Conservation (phyloP, 2,329 filamentous ascomycete genomes). For the Penicillium sclerotiorum region DNA sequence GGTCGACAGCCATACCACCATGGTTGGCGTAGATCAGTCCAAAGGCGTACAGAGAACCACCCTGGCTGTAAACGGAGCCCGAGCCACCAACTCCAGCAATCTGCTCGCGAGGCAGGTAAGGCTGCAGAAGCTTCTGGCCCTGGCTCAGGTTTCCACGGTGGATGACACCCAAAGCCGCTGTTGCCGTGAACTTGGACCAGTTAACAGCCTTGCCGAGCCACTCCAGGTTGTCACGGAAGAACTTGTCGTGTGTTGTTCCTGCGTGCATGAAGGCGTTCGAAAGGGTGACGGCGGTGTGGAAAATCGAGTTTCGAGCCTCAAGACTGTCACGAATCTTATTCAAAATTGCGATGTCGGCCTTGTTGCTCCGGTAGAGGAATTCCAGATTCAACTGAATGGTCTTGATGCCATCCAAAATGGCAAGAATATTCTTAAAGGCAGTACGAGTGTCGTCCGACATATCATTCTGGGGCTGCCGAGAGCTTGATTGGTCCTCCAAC, state of each 20-base stretch:
- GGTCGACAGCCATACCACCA: constrained; percentile 73
- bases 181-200: constrained; percentile 99
- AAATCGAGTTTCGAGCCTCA: constrained; percentile 95
- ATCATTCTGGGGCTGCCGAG: constrained; percentile 44
- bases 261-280: constrained; percentile 99
- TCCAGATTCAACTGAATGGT: constrained; percentile 94
- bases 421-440: constrained; percentile 59
- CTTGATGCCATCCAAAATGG: constrained; percentile 81
- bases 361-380: constrained; percentile 94
- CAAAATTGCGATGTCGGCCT: constrained; percentile 84
- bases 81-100: constrained; percentile 66
- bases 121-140: constrained; percentile 88
- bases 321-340: constrained; percentile 97
- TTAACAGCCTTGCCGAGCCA: constrained; percentile 99
- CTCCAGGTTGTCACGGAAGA: constrained; percentile 96
- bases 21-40: constrained; percentile 98
- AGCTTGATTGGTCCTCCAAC: constrained; percentile 52
- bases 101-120: constrained; percentile 79
- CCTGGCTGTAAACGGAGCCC: constrained; percentile 93
- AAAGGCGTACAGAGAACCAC: constrained; percentile 92
- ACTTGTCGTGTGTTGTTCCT: constrained; percentile 95
- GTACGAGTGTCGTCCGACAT: constrained; percentile 53
- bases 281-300: constrained; percentile 95
- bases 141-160: constrained; percentile 94
- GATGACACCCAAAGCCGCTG: constrained; percentile 92